Evolutionary conservation across 1,139 yeast species (phyloP), one percentile per base, ranked within the genome.

Genomic region (Candida glucosophila): DNA sequence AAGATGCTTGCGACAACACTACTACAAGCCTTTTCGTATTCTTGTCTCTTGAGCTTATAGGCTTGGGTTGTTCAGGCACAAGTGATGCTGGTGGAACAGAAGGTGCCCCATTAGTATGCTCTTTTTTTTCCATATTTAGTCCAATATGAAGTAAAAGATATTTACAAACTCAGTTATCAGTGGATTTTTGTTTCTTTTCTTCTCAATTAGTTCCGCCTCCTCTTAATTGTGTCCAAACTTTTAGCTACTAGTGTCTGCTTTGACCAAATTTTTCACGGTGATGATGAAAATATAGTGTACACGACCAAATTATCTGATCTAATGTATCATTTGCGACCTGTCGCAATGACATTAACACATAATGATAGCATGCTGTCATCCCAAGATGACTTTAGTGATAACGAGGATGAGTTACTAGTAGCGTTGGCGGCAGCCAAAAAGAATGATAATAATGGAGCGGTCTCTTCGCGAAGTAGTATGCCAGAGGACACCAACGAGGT

Each of bases 1-100:
- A 64, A 44, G 96, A 88, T 15, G 98, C 98, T 49, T 86, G 93
- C 6, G 95, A 78, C 30, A 90, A 68, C 14, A 90, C 98, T 12
- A 90, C 97, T 33, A 90, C 77, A 44, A 90, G 67, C 45, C 98
- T 70, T 51, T 82, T 75, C 12, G 94, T 78, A 33, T 63, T 67
- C 49, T 85, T 86, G 56, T 86, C 96, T 41, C 73, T 80, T 2
- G 95, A 82, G 24, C 72, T 73, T 31, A 85, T 67, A n/a, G 82
- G 73, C 22, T 74, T 61, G 20, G 96, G 96, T 39, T 83, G 88
- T 27, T 73, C 77, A 13, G 95, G 96, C 15, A 82, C 88, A 29
- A 83, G 61, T 6, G 85, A 75, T 2, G 83, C 86, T 37, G 72
- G 50, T 63, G 85, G 47, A 51, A 64, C 39, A n/a, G 56, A 40